Conservation (phyloP, 441 rosid species). For the Daphne laureola region DNA sequence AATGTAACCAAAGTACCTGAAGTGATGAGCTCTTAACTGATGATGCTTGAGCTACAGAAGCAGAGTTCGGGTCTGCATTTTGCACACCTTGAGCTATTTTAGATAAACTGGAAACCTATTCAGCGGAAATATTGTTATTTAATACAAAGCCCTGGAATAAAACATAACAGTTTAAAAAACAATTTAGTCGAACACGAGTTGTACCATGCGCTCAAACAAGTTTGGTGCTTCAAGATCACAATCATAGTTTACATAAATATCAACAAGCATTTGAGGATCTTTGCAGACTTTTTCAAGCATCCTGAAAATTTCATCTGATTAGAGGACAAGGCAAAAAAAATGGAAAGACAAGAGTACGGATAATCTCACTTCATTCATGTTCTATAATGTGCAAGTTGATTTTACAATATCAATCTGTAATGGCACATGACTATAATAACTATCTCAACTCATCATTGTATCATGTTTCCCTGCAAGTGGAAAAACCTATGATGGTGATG, state of each 20-base stretch:
- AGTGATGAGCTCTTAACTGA: conserved; percentile 88
- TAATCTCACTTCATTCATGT: no score
- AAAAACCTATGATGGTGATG: no score
- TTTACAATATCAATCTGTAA: no score
- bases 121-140: conserved; percentile 13
- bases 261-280: conserved; percentile 99
- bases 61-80: conserved; percentile 78
- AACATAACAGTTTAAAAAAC: conserved; percentile 3
- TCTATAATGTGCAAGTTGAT: no score
- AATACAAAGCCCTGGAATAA: conserved; percentile 10
- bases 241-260: conserved; percentile 95
- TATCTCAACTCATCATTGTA: no score
- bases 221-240: conserved; percentile 99
- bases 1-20: conserved; percentile 49
- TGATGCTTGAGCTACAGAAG: conserved; percentile 62
- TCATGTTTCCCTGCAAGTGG: no score
- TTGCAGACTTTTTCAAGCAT: conserved; percentile 95
- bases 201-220: conserved; percentile 98
- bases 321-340: conserved; percentile 16
- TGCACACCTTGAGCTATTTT: conserved; percentile 95
- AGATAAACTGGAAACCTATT: conserved; percentile 82
- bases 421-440: no score
- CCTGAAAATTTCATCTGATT: conserved; percentile 39
- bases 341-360: no score
- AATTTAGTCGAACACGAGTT: conserved; percentile 12